Conservation (phyloP, 805 yeast genomes). For the Diddensiella transvaalensis region DNA sequence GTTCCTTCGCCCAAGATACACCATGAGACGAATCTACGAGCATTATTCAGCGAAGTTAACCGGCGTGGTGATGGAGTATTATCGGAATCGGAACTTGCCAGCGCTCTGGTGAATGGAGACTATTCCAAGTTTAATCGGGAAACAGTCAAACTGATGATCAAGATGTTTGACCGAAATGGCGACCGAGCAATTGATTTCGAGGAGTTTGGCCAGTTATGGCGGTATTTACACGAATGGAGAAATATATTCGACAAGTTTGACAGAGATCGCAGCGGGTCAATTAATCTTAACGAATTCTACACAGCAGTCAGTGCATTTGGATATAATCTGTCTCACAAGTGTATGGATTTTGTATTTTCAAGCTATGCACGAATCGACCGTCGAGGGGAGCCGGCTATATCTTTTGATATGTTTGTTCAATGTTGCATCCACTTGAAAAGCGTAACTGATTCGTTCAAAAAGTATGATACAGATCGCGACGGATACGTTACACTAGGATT, state of each 20-base stretch:
- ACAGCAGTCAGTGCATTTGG: conserved; percentile 62
- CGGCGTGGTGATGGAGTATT: conserved; percentile 51
- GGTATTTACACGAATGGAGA: conserved; percentile 63
- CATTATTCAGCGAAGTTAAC: conserved; percentile 34
- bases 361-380: conserved; percentile 44
- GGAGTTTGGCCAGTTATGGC: conserved; percentile 66
- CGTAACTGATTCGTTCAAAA: conserved; percentile 73
- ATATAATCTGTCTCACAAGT: conserved; percentile 53
- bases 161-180: conserved; percentile 53
- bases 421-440: conserved; percentile 71
- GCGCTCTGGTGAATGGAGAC: conserved; percentile 53
- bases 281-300: conserved; percentile 63
- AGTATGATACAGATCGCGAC: conserved; percentile 67
- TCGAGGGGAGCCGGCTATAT: conserved; percentile 39
- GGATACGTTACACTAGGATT: conserved; percentile 45
- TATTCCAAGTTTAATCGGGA: conserved; percentile 57
- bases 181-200: conserved; percentile 47
- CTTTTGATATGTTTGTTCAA: conserved; percentile 81
- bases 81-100: conserved; percentile 53
- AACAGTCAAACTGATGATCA: conserved; percentile 60
- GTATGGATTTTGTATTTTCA: conserved; percentile 55
- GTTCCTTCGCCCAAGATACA: background rate
- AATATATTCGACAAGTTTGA: conserved; percentile 62
- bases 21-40: conserved; percentile 20
- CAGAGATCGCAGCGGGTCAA: conserved; percentile 52